phyloP scores from a whole-genome alignment of 768 basidiomycete species.

The Auricularia sp. region DNA sequence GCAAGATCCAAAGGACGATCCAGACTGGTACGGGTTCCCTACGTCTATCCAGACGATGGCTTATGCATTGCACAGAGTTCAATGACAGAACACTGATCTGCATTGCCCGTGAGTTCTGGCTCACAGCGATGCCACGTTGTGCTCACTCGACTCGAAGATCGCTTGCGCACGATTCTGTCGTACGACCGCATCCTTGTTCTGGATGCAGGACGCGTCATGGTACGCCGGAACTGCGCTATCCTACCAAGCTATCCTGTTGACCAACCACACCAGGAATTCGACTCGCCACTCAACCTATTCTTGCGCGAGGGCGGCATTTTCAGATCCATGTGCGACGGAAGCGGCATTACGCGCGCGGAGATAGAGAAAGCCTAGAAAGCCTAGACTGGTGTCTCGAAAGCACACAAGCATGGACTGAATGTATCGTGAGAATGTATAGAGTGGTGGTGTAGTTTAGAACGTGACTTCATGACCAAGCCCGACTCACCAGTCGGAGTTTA shows the following conservation, averaged over 20 bases:
- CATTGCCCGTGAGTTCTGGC: constrained; percentile 59
- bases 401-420: no score
- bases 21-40: constrained; percentile 22
- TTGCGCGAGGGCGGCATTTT: constrained; percentile 23
- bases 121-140: constrained; percentile 1
- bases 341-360: constrained; percentile 22
- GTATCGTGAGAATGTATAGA: no score
- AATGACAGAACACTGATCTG: constrained; percentile 74
- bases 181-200: constrained; percentile 88
- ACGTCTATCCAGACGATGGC: no score
- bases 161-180: constrained; percentile 74
- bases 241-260: background rate
- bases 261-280: constrained; percentile 17
- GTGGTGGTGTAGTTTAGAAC: no score
- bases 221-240: constrained; percentile 24
- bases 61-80: constrained; percentile 34
- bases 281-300: constrained; percentile 29
- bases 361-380: constrained; percentile 9
- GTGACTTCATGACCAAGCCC: no score
- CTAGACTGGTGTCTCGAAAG: no score
- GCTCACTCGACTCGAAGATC: constrained; percentile 36
- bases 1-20: constrained; percentile 87
- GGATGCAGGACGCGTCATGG: constrained; percentile 66
- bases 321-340: constrained; percentile 26
- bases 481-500: no score